These are phyloP conservation scores for Mortierella antarctica DNA, from an alignment of 192 early-diverging fungal genomes.

Conservation along the genomic window DNA sequence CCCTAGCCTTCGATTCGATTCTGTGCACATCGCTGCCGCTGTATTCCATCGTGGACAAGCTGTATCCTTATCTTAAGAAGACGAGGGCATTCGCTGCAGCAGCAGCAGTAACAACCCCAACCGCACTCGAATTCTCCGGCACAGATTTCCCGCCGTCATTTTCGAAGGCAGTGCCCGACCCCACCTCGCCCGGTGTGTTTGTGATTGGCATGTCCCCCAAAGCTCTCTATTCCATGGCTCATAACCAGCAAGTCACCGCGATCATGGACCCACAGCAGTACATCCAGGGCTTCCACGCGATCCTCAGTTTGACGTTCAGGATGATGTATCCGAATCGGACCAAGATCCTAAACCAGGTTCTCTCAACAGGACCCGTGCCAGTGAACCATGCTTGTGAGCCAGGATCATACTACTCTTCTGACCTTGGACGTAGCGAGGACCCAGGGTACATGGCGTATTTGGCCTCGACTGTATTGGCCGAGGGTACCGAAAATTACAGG, in stretches of 20 bases:
- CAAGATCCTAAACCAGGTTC: constrained; percentile 19
- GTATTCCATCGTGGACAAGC: constrained; percentile 24
- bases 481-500: not conserved
- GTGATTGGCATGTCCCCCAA: constrained; percentile 32
- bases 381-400: constrained; percentile 25
- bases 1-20: constrained; percentile 37
- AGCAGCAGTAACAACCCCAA: too few species aligned
- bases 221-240: constrained; percentile 21
- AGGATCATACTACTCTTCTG: constrained; percentile 21
- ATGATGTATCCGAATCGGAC: constrained; percentile 44
- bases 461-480: not conserved
- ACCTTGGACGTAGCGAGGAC: not conserved
- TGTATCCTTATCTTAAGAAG: constrained; percentile 19
- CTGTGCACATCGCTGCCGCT: constrained; percentile 32
- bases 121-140: too few species aligned
- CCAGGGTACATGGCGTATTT: too few species aligned
- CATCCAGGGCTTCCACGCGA: constrained; percentile 37
- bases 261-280: constrained; percentile 37
- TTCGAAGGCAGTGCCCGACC: constrained; percentile 11
- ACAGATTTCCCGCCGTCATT: not conserved
- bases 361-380: constrained; percentile 18
- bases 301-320: constrained; percentile 28
- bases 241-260: constrained; percentile 19
- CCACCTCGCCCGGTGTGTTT: constrained; percentile 32
- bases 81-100: not conserved